These are phyloP conservation scores for Aspergillus eucalypticola DNA, from an alignment of 2,329 filamentous ascomycete genomes.

Conservation along the genomic window DNA sequence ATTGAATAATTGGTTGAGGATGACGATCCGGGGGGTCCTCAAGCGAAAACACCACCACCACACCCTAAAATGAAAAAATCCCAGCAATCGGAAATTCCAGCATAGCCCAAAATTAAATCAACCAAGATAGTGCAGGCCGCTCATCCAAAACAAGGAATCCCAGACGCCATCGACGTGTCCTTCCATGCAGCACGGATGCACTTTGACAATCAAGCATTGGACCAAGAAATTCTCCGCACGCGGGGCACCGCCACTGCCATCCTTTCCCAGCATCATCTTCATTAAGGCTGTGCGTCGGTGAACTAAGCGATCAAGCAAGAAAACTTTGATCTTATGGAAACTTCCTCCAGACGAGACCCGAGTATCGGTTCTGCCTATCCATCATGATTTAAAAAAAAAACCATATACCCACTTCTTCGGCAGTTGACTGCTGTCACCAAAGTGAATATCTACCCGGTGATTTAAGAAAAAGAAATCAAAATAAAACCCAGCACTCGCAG, in stretches of 20 bases:
- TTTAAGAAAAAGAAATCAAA: too few relatives aligned
- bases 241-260: neutral
- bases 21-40: too few relatives aligned
- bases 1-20: too few relatives aligned
- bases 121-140: neutral
- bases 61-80: neutral
- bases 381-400: neutral
- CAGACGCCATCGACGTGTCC: neutral
- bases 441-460: too few relatives aligned
- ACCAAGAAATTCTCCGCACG: constrained; percentile 4
- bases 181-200: constrained; percentile 1
- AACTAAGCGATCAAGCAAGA: neutral
- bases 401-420: neutral
- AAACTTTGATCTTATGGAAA: too few relatives aligned
- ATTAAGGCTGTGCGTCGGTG: neutral
- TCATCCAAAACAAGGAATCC: neutral
- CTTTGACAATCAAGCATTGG: constrained; percentile 3
- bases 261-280: neutral
- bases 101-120: neutral
- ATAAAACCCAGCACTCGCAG: neutral
- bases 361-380: too few relatives aligned
- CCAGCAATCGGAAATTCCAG: neutral
- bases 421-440: too few relatives aligned
- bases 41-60: too few relatives aligned
- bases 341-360: too few relatives aligned